phyloP scores from a whole-genome alignment of 2,329 filamentous ascomycete genomes.

The Epichloe gansuensis region DNA sequence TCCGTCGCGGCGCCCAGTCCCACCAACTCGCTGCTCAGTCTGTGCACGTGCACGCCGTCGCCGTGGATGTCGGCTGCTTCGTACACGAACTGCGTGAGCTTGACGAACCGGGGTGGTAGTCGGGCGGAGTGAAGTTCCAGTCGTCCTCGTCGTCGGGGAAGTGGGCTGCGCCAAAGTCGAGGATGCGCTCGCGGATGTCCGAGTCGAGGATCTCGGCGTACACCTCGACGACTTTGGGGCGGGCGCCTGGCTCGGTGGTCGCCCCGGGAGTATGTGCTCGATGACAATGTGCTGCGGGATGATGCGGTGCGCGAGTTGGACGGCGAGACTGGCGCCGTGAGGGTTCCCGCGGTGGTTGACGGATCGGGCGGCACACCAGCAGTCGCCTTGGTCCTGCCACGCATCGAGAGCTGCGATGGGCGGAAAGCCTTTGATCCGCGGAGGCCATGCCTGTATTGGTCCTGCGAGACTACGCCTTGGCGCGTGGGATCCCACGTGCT shows the following conservation, averaged over 20 bases:
- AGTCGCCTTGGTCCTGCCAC: constrained; percentile 75
- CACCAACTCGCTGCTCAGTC: constrained; percentile 37
- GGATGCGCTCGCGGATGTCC: constrained; percentile 25
- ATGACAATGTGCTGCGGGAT: constrained; percentile 58
- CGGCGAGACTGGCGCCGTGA: constrained; percentile 51
- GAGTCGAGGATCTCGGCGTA: constrained; percentile 48
- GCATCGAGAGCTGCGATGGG: constrained; percentile 45
- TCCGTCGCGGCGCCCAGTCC: constrained; percentile 35
- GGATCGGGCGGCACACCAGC: constrained; percentile 61
- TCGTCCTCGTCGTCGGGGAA: constrained; percentile 22
- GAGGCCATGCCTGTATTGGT: constrained; percentile 11
- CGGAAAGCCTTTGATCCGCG: constrained; percentile 13
- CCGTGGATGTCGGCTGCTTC: constrained; percentile 30
- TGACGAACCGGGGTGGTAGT: constrained; percentile 33
- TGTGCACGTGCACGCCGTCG: constrained; percentile 39
- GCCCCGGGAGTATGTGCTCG: constrained; percentile 56
- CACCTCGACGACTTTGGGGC: constrained; percentile 58
- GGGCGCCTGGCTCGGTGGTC: constrained; percentile 47
- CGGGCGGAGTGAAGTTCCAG: constrained; percentile 18
- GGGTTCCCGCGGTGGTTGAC: constrained; percentile 28
- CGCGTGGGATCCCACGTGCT: constrained; percentile 33
- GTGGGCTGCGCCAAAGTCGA: constrained; percentile 30
- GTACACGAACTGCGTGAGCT: constrained; percentile 46
- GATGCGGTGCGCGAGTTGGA: constrained; percentile 46
- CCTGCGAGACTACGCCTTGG: constrained; percentile 7